Evolutionary conservation across 73 alveolate genomes (phyloP).

Genomic region (Loxodes magnus): DNA sequence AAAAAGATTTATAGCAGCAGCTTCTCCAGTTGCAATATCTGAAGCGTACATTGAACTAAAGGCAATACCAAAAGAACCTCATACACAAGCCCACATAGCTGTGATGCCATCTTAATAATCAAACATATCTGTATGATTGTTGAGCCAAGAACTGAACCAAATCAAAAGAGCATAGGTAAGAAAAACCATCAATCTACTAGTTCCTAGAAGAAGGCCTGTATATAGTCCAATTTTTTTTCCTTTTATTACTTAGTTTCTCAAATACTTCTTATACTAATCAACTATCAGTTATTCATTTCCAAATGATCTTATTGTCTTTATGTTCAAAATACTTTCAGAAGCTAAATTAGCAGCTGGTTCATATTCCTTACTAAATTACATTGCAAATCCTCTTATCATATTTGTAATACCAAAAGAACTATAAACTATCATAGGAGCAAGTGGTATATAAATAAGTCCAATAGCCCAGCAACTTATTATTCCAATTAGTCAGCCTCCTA

Average conservation of each 20-base stretch:
- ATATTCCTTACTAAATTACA: conserved; percentile 41
- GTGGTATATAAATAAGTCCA: too few relatives aligned
- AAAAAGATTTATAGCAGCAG: conserved; percentile 25
- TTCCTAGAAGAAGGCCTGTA: conserved; percentile 67
- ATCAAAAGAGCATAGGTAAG: conserved; percentile 59
- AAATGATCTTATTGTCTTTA: conserved; percentile 69
- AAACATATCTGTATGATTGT: conserved; percentile 28
- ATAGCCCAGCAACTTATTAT: too few relatives aligned
- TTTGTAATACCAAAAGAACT: too few relatives aligned
- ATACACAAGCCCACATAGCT: conserved; percentile 58
- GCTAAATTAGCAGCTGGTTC: conserved; percentile 63
- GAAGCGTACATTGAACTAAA: conserved; percentile 61
- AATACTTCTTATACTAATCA: conserved; percentile 33
- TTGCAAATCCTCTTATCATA: too few relatives aligned
- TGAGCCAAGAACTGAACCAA: conserved; percentile 57
- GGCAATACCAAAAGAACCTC: conserved; percentile 67
- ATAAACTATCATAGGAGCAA: too few relatives aligned
- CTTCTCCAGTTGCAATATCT: conserved; percentile 50
- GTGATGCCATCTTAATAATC: conserved; percentile 44
- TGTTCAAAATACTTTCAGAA: conserved; percentile 64
- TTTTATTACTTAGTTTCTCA: conserved; percentile 17
- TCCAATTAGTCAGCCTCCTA: too few relatives aligned
- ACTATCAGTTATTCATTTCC: conserved; percentile 62
- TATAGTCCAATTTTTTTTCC: conserved; percentile 36
- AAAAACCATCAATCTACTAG: conserved; percentile 53